These are phyloP conservation scores for Gnomoniopsis sp. DNA, from an alignment of 2,329 filamentous ascomycete genomes.

Conservation along the genomic window DNA sequence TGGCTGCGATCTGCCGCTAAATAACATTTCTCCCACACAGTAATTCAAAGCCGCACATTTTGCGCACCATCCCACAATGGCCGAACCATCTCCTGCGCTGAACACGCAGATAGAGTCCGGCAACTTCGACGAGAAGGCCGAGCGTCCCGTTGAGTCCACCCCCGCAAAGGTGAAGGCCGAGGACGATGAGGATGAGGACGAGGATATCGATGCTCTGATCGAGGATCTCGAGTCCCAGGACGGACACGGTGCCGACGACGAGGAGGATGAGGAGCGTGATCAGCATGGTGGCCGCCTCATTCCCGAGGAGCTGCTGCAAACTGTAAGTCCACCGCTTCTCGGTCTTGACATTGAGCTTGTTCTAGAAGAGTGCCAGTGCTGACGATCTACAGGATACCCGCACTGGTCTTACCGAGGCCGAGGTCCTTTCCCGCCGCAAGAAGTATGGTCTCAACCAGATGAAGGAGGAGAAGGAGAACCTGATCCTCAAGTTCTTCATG, in stretches of 20 bases:
- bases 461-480: constrained; percentile 86
- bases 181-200: constrained; percentile 70
- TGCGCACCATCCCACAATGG: constrained; percentile 41
- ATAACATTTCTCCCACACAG: constrained; percentile 21
- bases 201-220: constrained; percentile 83
- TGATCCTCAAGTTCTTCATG: constrained; percentile 75
- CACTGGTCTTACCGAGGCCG: constrained; percentile 62
- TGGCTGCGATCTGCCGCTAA: constrained; percentile 19
- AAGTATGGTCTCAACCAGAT: constrained; percentile 84
- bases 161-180: constrained; percentile 36
- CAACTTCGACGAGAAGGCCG: constrained; percentile 61
- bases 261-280: constrained; percentile 48
- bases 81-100: constrained; percentile 57
- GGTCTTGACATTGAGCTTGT: too few relatives aligned
- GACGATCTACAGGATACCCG: constrained; percentile 16
- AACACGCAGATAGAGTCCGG: constrained; percentile 64
- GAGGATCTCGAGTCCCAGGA: constrained; percentile 83
- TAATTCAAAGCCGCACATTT: constrained; percentile 12
- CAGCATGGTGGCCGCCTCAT: constrained; percentile 55
- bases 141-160: constrained; percentile 32
- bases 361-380: too few relatives aligned
- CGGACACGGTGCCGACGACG: constrained; percentile 59
- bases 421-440: constrained; percentile 62
- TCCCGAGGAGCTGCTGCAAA: constrained; percentile 74
- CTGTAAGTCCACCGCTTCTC: constrained; percentile 34